phyloP scores from a whole-genome alignment of 2,329 filamentous ascomycete genomes.

The Raffaelea ambrosiae region DNA sequence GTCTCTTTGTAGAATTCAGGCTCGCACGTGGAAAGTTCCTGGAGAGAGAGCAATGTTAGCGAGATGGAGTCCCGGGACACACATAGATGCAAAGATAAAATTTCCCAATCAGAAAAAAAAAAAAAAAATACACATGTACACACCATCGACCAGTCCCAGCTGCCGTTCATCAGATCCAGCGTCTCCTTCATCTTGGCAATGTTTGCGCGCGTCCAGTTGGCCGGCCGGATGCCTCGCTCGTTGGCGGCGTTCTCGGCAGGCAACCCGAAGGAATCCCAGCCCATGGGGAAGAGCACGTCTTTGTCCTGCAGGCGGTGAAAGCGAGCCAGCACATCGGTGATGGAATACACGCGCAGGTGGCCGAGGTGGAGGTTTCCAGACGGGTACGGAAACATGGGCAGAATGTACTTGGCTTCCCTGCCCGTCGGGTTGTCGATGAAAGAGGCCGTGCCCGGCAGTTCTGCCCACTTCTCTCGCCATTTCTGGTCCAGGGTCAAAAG shows the following conservation, averaged over 20 bases:
- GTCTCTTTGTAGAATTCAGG: conserved; percentile 85
- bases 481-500: conserved; percentile 39
- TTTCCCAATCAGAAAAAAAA: conserved; percentile 1
- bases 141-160: conserved; percentile 77
- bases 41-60: background rate
- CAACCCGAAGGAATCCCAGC: conserved; percentile 88
- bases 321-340: conserved; percentile 75
- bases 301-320: conserved; percentile 67
- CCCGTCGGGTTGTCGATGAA: background rate
- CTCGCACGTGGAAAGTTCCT: conserved; percentile 81
- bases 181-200: conserved; percentile 81
- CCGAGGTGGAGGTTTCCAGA: conserved; percentile 81
- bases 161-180: conserved; percentile 67
- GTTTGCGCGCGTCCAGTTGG: conserved; percentile 70
- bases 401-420: conserved; percentile 50
- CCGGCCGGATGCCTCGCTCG: conserved; percentile 69
- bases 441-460: conserved; percentile 6
- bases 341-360: conserved; percentile 82
- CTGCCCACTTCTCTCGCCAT: conserved; percentile 41
- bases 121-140: conserved; percentile 24
- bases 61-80: no score
- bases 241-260: conserved; percentile 89
- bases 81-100: no score
- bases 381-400: conserved; percentile 92
- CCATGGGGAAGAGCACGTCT: conserved; percentile 78